A percentile compares a stretch with the other conserved stretches of the same genome.
These are phyloP conservation scores for Beauveria pseudobassiana DNA, from an alignment of 2,329 filamentous ascomycete species.

Conservation along the genomic window DNA sequence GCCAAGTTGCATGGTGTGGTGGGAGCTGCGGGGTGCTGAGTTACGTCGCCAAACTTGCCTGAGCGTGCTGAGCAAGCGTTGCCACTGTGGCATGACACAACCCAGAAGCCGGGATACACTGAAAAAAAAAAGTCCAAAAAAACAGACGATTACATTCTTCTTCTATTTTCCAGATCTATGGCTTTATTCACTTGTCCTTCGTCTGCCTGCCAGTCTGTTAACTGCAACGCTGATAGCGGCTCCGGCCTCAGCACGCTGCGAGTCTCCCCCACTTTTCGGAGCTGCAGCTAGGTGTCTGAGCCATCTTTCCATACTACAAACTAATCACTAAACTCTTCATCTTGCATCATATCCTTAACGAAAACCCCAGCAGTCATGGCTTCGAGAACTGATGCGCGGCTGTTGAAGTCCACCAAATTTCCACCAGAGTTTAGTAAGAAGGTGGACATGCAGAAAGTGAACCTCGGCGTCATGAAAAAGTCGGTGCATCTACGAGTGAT, in stretches of 20 bases:
- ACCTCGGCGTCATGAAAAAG: conserved; percentile 97
- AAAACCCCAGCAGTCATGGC: conserved; percentile 50
- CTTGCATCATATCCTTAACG: not conserved
- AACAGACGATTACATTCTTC: not conserved
- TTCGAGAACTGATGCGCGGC: conserved; percentile 78
- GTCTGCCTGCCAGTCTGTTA: not conserved
- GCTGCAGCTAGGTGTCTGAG: not conserved
- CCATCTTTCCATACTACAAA: not conserved
- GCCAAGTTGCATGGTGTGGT: not conserved
- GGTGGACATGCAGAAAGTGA: conserved; percentile 96
- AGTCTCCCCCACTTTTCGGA: conserved; percentile 2
- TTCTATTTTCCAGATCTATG: not conserved
- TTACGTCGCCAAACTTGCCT: conserved; percentile 5
- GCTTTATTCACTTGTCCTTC: not conserved
- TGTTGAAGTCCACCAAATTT: conserved; percentile 87
- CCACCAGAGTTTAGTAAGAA: conserved; percentile 89
- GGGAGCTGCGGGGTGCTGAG: conserved; percentile 2
- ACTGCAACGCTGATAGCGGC: not conserved
- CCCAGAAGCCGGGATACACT: not conserved
- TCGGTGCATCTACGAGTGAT: conserved; percentile 36
- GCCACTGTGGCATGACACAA: not conserved
- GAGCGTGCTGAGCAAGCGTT: not conserved
- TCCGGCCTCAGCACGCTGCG: not conserved
- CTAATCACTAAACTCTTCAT: not conserved
- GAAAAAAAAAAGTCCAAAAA: not conserved